Percentiles rank a stretch among this genome's conserved stretches.
These are phyloP conservation scores for Plasmodium reichenowi DNA, from an alignment of 169 alveolate species.

Conservation along the genomic window DNA sequence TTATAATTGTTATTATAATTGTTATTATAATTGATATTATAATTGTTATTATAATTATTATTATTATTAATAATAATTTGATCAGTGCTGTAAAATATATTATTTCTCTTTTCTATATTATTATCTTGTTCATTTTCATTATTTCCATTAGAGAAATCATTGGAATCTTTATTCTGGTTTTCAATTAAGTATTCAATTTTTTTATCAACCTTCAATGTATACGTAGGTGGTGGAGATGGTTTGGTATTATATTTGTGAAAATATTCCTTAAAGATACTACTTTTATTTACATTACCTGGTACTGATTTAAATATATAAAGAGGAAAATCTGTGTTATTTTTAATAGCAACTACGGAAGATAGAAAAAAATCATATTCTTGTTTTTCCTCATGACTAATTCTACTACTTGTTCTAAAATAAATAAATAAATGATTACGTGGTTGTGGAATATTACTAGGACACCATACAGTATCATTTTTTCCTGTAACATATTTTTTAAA, in stretches of 20 bases:
- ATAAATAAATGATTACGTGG: constrained; percentile 68
- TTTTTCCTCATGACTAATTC: constrained; percentile 74
- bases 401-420: constrained; percentile 57
- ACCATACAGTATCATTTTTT: constrained; percentile 43
- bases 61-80: background rate
- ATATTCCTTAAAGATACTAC: constrained; percentile 62
- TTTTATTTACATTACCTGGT: constrained; percentile 65
- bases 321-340: constrained; percentile 71
- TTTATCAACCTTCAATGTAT: constrained; percentile 65
- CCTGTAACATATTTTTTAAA: constrained; percentile 19
- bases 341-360: constrained; percentile 69
- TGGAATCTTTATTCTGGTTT: background rate
- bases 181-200: constrained; percentile 55
- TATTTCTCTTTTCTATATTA: background rate
- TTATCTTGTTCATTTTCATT: background rate
- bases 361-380: constrained; percentile 69
- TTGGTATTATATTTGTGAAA: constrained; percentile 51
- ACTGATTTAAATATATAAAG: constrained; percentile 59
- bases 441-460: constrained; percentile 56
- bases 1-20: background rate
- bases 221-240: constrained; percentile 77
- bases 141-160: background rate
- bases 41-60: background rate
- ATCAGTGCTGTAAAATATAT: background rate
- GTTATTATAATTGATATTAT: background rate